Conservation (phyloP, 306 rosid genomes). For the Corylus avellana region DNA sequence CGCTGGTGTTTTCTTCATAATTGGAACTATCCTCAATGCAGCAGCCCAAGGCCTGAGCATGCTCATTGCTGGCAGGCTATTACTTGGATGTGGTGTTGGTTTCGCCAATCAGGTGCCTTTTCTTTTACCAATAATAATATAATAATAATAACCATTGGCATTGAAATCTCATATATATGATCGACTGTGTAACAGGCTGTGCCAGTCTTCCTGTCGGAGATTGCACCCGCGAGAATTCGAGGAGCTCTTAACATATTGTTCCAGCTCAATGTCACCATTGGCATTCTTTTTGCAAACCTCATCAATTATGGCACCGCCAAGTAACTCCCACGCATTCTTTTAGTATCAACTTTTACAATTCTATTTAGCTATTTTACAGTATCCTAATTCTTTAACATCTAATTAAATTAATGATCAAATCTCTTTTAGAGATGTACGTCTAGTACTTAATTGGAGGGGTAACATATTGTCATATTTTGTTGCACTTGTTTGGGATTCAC, state of each 20-base stretch:
- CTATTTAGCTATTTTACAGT: too few species aligned
- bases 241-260: constrained; percentile 86
- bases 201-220: constrained; percentile 86
- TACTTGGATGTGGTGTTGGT: constrained; percentile 82
- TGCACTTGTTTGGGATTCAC: constrained; percentile 25
- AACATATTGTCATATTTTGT: constrained; percentile 36
- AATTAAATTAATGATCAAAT: too few species aligned
- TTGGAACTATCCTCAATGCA: constrained; percentile 54
- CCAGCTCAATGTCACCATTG: constrained; percentile 78
- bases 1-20: constrained; percentile 62
- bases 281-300: constrained; percentile 80
- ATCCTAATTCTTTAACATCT: too few species aligned
- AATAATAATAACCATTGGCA: too few species aligned
- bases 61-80: constrained; percentile 63
- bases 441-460: too few species aligned
- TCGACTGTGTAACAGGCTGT: constrained; percentile 68
- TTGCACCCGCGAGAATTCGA: constrained; percentile 91
- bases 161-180: background rate
- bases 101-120: constrained; percentile 64
- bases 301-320: constrained; percentile 73
- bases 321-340: constrained; percentile 33
- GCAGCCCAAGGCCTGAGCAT: constrained; percentile 39
- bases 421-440: too few species aligned
- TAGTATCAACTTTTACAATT: too few species aligned
- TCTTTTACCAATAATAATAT: background rate